Evolutionary conservation across 345 rosid species (phyloP), one percentile per base, ranked within the genome.

Genomic region (Citropsis articulata): DNA sequence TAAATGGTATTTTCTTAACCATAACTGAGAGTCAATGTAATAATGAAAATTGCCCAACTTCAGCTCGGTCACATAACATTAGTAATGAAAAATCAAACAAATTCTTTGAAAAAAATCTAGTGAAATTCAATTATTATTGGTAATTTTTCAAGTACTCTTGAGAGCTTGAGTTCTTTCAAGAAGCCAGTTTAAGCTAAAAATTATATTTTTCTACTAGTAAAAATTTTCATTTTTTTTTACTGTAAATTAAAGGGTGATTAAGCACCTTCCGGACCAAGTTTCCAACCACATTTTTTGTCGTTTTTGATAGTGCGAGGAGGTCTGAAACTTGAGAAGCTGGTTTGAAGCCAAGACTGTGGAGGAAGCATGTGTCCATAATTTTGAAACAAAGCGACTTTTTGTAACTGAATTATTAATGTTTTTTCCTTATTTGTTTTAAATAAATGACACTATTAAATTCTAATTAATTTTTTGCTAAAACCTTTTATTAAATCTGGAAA

Each of bases 321-420:
- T 22, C 21, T 30, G 71, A 66, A 68, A 53, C 31, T 42, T 48
- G 2, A 57, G 30, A n/a, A 3, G 14, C 22, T 75, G 16, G 42
- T 59, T 48, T 33, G 57, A 16, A 24, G 74, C 48, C 66, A 33
- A 19, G 27, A 66, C 31, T 53, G 14, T 33, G 19, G 40, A 62
- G 50, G 31, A 16, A 45, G 60, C 35, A 78, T 57, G 68, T 75
- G 80, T 71, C 60, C 33, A 75, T 45, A 16, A 25, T 56, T 72
- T 63, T 71, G 64, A 75, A 59, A 42, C 27, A 73, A 53, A 66
- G 10, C 24, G 16, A 10, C 6, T 42, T 40, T 75, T 33, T 72
- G 79, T 81, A 84, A 81, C 84, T 56, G 86, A 78, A 67, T 59
- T 30, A 36, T 78, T 67, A 77, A 57, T 71, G 61, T 35, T 24